Evolutionary conservation across 768 basidiomycete species (phyloP).

Genomic region (Xanthoconium stramineum): DNA sequence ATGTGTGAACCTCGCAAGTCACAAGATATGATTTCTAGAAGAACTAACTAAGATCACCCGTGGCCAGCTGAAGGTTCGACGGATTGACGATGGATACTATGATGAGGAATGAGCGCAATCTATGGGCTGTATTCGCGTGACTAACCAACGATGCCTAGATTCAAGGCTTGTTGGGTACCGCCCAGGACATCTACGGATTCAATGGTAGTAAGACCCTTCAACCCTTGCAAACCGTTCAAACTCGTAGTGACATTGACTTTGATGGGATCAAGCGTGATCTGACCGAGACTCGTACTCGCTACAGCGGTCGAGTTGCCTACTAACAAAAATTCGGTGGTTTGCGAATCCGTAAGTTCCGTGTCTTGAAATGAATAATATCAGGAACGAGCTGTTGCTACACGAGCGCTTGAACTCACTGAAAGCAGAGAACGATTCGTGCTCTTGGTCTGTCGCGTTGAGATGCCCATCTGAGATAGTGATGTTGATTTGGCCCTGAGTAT

Average conservation of each 20-base stretch:
- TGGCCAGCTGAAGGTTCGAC: conserved; percentile 57
- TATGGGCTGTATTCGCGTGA: background rate
- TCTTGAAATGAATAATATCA: conserved; percentile 36
- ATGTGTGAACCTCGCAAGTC: background rate
- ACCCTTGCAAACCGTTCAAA: conserved; percentile 57
- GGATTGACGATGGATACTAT: conserved; percentile 65
- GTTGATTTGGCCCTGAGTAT: conserved; percentile 62
- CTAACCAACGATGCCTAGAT: conserved; percentile 56
- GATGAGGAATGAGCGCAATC: background rate
- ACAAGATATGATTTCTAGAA: background rate
- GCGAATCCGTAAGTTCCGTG: conserved; percentile 50
- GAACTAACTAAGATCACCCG: conserved; percentile 60
- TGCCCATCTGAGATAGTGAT: conserved; percentile 57
- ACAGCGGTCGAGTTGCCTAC: conserved; percentile 58
- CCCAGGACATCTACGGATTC: conserved; percentile 62
- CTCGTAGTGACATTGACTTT: conserved; percentile 65
- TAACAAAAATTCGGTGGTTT: conserved; percentile 50
- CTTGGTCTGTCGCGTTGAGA: conserved; percentile 44
- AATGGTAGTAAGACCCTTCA: conserved; percentile 55
- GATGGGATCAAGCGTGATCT: conserved; percentile 68
- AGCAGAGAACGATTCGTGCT: conserved; percentile 50
- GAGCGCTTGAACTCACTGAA: conserved; percentile 47
- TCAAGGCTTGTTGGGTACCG: conserved; percentile 56
- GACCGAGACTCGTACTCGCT: conserved; percentile 59
- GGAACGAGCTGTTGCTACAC: background rate